Conservation (phyloP, 2,329 filamentous ascomycete genomes). For the Geosmithia flava region DNA sequence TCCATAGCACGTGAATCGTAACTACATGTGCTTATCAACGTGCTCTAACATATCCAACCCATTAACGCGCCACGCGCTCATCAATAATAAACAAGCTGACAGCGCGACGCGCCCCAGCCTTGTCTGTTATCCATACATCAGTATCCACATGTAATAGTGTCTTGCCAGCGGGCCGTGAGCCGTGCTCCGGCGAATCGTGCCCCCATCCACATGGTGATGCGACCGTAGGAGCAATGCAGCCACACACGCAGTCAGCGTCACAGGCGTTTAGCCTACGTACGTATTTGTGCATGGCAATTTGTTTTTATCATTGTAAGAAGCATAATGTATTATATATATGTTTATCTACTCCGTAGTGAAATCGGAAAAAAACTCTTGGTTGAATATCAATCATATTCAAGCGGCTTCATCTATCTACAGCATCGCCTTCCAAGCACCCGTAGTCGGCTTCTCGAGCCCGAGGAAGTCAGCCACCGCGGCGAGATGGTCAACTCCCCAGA, state of each 20-base stretch:
- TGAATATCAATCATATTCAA: background rate
- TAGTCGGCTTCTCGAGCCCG: slow-evolving; percentile 12
- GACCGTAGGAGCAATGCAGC: background rate
- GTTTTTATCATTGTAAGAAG: background rate
- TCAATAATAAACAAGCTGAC: background rate
- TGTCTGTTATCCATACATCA: too few relatives aligned
- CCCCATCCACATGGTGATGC: background rate
- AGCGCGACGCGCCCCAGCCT: background rate
- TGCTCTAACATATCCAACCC: background rate
- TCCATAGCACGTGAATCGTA: background rate
- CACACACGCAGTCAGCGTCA: too few relatives aligned
- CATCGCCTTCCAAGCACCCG: slow-evolving; percentile 18
- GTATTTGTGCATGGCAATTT: background rate
- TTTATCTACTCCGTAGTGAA: too few relatives aligned
- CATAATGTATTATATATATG: background rate
- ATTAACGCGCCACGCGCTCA: background rate
- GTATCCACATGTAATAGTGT: background rate
- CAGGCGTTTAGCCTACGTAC: background rate
- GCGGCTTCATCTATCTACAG: slow-evolving; percentile 8
- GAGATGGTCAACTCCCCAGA: slow-evolving; percentile 26
- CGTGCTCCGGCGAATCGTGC: background rate
- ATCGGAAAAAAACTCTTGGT: background rate
- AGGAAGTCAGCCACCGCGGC: slow-evolving; percentile 21
- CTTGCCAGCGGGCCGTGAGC: background rate
- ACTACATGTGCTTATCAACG: background rate